Conservation (phyloP, 2,329 filamentous ascomycete genomes). For the Parascedosporium putredinis region DNA sequence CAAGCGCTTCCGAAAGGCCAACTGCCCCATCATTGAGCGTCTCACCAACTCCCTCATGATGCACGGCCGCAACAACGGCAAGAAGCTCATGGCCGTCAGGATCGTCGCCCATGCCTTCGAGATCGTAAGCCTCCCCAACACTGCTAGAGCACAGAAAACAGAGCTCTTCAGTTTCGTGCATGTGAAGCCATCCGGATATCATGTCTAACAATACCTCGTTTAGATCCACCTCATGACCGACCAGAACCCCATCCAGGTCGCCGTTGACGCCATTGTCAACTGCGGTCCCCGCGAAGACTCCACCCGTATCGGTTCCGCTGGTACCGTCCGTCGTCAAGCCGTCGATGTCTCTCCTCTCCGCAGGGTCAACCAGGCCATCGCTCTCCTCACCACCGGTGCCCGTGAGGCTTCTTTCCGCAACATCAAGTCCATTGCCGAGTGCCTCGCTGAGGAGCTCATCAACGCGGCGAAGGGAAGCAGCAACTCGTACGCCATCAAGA, state of each 20-base stretch:
- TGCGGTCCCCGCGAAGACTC: conserved; percentile 99
- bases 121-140: conserved; percentile 62
- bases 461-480: conserved; percentile 99
- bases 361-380: conserved; percentile 99
- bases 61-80: conserved; percentile 99
- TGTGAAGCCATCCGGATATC: too few species aligned
- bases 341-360: conserved; percentile 99
- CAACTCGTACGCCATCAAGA: conserved; percentile 99
- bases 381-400: conserved; percentile 97
- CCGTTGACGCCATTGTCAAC: conserved; percentile 99
- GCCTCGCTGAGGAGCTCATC: conserved; percentile 99
- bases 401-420: conserved; percentile 99
- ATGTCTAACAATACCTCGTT: conserved; percentile 2
- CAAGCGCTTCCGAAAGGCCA: conserved; percentile 99
- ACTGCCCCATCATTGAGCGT: conserved; percentile 99
- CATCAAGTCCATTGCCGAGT: conserved; percentile 99
- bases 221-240: conserved; percentile 99
- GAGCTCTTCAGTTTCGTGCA: too few species aligned
- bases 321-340: conserved; percentile 99
- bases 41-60: conserved; percentile 99
- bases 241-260: conserved; percentile 99
- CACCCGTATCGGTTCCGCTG: conserved; percentile 97
- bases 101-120: conserved; percentile 99
- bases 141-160: too few species aligned
- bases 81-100: conserved; percentile 99